Conservation (phyloP, 208 protist genomes). For the Acanthamoeba healyi region DNA sequence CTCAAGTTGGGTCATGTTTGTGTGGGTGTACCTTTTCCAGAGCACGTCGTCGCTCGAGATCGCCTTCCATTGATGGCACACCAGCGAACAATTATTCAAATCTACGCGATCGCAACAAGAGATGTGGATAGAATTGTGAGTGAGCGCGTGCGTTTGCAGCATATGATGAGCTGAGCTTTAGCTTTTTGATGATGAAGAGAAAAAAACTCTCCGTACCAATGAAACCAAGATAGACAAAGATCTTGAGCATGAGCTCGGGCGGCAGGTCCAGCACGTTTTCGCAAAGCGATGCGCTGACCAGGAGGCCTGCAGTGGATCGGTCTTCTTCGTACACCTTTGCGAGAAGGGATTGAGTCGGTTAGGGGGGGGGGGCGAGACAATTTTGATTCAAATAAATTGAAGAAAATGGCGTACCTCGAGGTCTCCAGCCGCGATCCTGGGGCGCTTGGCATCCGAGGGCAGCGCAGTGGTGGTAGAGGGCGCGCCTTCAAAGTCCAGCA, state of each 20-base stretch:
- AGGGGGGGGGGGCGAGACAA: no score
- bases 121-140: not conserved
- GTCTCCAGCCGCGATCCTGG: not conserved
- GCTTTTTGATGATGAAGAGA: no score
- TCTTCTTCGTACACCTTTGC: no score
- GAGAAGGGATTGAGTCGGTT: no score
- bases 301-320: no score
- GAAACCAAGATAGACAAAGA: slow-evolving; percentile 2
- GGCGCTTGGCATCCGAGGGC: not conserved
- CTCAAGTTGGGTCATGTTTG: no score
- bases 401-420: no score
- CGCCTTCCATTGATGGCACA: slow-evolving; percentile 23
- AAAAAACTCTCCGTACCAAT: not conserved
- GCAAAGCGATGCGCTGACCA: not conserved
- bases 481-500: no score
- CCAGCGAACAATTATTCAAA: not conserved
- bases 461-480: no score
- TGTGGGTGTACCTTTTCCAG: not conserved
- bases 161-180: no score
- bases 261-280: slow-evolving; percentile 1
- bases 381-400: no score
- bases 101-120: not conserved
- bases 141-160: not conserved
- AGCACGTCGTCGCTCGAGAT: slow-evolving; percentile 2
- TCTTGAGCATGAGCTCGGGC: slow-evolving; percentile 11